These are phyloP conservation scores for Zygnema circumcarinatum DNA, from an alignment of 139 green algal species.

Conservation along the genomic window DNA sequence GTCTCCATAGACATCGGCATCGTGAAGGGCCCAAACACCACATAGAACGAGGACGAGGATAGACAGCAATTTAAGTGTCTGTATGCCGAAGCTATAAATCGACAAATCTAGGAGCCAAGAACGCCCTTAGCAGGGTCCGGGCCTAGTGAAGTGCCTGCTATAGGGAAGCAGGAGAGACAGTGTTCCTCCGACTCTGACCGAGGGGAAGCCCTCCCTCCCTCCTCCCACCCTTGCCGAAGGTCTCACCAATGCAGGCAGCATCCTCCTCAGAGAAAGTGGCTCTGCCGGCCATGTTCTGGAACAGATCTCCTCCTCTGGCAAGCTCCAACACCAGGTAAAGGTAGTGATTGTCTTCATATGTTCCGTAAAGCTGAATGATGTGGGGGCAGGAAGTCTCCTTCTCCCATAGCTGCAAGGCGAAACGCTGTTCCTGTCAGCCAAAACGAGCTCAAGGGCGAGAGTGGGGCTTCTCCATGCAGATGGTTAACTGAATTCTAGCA, in stretches of 20 bases:
- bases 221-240: too few species aligned
- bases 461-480: neutral
- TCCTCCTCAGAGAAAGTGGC: constrained; percentile 21
- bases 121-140: too few species aligned
- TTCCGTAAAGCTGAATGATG: constrained; percentile 33
- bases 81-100: too few species aligned
- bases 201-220: too few species aligned
- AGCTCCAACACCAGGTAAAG: constrained; percentile 37
- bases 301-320: constrained; percentile 29
- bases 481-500: too few species aligned
- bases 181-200: too few species aligned
- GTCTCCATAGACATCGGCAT: too few species aligned
- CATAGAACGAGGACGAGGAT: too few species aligned
- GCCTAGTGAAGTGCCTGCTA: neutral
- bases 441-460: neutral
- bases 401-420: constrained; percentile 12
- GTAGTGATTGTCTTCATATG: constrained; percentile 40
- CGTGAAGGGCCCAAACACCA: too few species aligned
- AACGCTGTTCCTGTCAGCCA: neutral
- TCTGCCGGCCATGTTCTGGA: constrained; percentile 13
- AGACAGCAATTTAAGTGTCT: too few species aligned
- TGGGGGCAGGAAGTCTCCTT: neutral
- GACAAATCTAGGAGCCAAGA: too few species aligned
- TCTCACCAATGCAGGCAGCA: constrained; percentile 18
- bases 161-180: too few species aligned